These are phyloP conservation scores for Nigrospora sphaerica DNA, from an alignment of 2,329 filamentous ascomycete genomes.

Conservation along the genomic window DNA sequence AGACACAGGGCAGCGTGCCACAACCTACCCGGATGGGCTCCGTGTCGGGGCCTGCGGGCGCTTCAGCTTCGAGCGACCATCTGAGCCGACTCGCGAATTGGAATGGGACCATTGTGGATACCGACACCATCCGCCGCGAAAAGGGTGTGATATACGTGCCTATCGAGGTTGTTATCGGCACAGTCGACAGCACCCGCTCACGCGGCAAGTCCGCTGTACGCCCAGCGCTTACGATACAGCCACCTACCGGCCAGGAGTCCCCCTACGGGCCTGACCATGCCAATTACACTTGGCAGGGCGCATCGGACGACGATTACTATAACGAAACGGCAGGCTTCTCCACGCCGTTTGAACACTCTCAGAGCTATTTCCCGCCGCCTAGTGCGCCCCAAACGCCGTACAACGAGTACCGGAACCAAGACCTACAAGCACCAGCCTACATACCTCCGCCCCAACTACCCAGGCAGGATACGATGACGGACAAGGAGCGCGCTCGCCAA, in stretches of 20 bases:
- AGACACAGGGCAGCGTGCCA: conserved; percentile 34
- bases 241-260: conserved; percentile 10
- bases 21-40: conserved; percentile 31
- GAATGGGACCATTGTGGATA: conserved; percentile 73
- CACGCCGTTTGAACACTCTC: conserved; percentile 11
- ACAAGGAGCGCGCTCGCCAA: conserved; percentile 73
- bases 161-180: conserved; percentile 84
- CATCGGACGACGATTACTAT: conserved; percentile 18
- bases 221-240: conserved; percentile 12
- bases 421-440: conserved; percentile 35
- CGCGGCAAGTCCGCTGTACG: conserved; percentile 17
- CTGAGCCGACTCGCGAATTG: conserved; percentile 42
- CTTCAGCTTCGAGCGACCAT: conserved; percentile 22
- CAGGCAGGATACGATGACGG: conserved; percentile 58
- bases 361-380: conserved; percentile 16
- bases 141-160: conserved; percentile 85
- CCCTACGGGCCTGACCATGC: conserved; percentile 11
- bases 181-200: conserved; percentile 56
- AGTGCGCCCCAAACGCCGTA: conserved; percentile 22
- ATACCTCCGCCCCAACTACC: conserved; percentile 54
- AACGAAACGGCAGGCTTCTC: conserved; percentile 2
- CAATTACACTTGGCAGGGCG: conserved; percentile 23
- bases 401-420: conserved; percentile 22
- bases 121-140: conserved; percentile 75
- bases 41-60: conserved; percentile 24